Conservation (phyloP, 1,139 yeast species). For the Scheffersomyces segobiensis region DNA sequence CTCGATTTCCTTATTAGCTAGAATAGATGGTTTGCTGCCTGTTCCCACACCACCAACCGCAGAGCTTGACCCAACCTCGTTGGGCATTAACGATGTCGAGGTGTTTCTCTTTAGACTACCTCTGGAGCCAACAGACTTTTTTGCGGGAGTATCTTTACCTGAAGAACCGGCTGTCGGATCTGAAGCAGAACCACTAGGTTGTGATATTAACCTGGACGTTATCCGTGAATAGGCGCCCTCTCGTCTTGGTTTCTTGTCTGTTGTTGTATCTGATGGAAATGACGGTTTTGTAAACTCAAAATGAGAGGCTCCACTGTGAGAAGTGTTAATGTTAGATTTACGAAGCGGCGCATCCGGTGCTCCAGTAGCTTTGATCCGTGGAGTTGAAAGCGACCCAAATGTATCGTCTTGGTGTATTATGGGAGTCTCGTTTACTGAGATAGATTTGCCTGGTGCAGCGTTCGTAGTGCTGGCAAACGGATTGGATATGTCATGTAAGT, state of each 20-base stretch:
- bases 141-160: constrained; percentile 13
- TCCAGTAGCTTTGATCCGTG: constrained; percentile 41
- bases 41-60: background rate
- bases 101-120: constrained; percentile 29
- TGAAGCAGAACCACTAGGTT: constrained; percentile 27
- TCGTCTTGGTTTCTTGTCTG: constrained; percentile 19
- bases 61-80: constrained; percentile 2
- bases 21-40: constrained; percentile 6
- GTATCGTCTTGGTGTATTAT: constrained; percentile 23
- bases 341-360: constrained; percentile 59
- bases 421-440: constrained; percentile 7
- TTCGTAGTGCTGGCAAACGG: constrained; percentile 21
- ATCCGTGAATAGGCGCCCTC: constrained; percentile 45
- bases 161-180: constrained; percentile 1
- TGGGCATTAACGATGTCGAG: constrained; percentile 17
- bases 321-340: constrained; percentile 34
- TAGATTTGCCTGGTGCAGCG: background rate
- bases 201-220: constrained; percentile 54
- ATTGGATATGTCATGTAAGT: constrained; percentile 18
- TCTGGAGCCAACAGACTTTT: constrained; percentile 14
- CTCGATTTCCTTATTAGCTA: constrained; percentile 34
- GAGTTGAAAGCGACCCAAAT: constrained; percentile 40
- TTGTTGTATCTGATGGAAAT: constrained; percentile 20
- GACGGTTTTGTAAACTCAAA: constrained; percentile 40
- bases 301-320: constrained; percentile 12